Conservation (phyloP, 345 rosid species). For the Rhizophora mangle region DNA sequence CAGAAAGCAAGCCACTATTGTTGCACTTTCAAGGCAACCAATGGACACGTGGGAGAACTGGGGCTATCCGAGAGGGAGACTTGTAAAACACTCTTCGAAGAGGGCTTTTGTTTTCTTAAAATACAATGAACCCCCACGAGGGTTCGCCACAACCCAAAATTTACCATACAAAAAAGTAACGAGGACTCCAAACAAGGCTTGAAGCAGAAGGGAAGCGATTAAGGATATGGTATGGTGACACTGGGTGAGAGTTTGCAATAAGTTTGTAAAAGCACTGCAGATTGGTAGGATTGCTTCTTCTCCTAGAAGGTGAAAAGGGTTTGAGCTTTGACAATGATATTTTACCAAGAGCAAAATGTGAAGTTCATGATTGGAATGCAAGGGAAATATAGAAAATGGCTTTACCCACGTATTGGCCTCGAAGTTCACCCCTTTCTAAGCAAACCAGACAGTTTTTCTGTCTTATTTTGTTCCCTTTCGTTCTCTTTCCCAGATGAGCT, state of each 20-base stretch:
- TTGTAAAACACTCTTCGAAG: slow-evolving; percentile 3
- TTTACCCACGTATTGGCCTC: slow-evolving; percentile 12
- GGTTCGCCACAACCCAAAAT: not conserved
- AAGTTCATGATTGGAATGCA: slow-evolving; percentile 43
- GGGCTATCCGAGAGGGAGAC: slow-evolving; percentile 10
- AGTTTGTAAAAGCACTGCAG: slow-evolving; percentile 50
- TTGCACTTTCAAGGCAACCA: slow-evolving; percentile 47
- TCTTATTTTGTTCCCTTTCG: slow-evolving; percentile 1
- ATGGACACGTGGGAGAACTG: slow-evolving; percentile 22
- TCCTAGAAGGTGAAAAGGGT: slow-evolving; percentile 36
- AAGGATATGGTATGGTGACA: not conserved
- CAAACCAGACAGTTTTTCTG: slow-evolving; percentile 30
- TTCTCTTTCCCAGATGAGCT: slow-evolving; percentile 29
- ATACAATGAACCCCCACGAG: slow-evolving; percentile 19
- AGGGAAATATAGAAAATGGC: slow-evolving; percentile 14
- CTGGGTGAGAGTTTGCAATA: slow-evolving; percentile 10
- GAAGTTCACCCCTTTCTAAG: slow-evolving; percentile 40
- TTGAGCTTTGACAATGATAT: slow-evolving; percentile 51
- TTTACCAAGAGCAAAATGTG: slow-evolving; percentile 50
- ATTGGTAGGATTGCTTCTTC: slow-evolving; percentile 61
- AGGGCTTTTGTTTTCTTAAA: slow-evolving; percentile 19
- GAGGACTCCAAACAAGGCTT: slow-evolving; percentile 23
- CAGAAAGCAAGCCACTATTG: slow-evolving; percentile 7
- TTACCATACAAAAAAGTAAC: not conserved
- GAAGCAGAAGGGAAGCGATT: slow-evolving; percentile 34